Percentiles rank a stretch among this genome's conserved stretches.
Conservation (phyloP, 2,329 filamentous ascomycete species). For the Trichoderma aggressivum region DNA sequence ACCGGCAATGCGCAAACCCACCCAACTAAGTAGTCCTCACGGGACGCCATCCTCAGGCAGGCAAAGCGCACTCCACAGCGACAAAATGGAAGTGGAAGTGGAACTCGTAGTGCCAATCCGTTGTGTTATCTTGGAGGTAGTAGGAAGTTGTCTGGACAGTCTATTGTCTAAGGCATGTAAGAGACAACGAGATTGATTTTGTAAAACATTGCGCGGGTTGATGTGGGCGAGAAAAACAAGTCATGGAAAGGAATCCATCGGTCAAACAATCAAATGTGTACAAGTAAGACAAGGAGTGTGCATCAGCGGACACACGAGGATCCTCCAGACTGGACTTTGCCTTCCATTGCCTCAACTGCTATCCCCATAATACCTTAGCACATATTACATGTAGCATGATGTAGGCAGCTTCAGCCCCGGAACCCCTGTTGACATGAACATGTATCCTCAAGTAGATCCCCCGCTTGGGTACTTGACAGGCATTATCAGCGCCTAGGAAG, state of each 20-base stretch:
- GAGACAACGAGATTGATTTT: not conserved
- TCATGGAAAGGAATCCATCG: not conserved
- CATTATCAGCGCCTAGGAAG: too few relatives aligned
- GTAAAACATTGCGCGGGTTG: not conserved
- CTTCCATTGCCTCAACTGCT: too few relatives aligned
- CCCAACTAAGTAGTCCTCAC: not conserved
- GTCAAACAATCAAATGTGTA: not conserved
- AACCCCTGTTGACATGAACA: not conserved
- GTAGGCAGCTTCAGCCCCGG: not conserved
- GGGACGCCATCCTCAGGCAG: not conserved
- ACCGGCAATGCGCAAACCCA: slow-evolving; percentile 7
- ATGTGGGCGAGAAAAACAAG: not conserved
- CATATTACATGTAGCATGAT: too few relatives aligned
- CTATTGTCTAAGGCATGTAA: not conserved
- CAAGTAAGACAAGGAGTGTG: not conserved
- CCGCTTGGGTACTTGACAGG: too few relatives aligned
- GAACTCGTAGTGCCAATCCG: not conserved
- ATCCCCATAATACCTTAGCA: not conserved
- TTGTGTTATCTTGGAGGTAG: not conserved
- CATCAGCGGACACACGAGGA: not conserved
- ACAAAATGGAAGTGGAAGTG: not conserved
- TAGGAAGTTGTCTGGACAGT: not conserved
- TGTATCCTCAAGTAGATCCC: not conserved
- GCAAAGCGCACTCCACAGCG: not conserved
- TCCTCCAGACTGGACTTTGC: too few relatives aligned